phyloP scores from a whole-genome alignment of 371 early-diverging fungal species.

The Entomophthora muscae region DNA sequence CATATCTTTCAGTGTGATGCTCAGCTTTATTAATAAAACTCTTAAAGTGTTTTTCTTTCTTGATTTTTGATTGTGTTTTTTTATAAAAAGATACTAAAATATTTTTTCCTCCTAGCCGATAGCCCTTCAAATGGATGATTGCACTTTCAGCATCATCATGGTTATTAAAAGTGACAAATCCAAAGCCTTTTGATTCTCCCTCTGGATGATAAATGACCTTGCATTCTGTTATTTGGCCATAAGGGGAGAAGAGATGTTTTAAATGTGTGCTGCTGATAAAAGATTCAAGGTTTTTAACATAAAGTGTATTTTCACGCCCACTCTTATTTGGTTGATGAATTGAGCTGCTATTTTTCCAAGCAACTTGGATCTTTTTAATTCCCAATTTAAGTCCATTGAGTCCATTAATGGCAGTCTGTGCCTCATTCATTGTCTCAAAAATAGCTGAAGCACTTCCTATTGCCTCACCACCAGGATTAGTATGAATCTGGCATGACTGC shows the following conservation, averaged over 20 bases:
- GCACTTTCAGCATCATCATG: background rate
- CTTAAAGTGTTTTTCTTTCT: background rate
- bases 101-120: background rate
- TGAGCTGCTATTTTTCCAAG: background rate
- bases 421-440: background rate
- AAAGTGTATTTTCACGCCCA: background rate
- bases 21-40: too few species aligned
- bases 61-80: too few species aligned
- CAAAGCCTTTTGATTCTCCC: background rate
- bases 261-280: background rate
- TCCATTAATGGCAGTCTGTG: background rate
- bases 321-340: background rate
- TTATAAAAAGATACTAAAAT: background rate
- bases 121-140: background rate
- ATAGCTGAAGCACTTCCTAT: background rate
- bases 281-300: background rate
- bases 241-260: background rate
- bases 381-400: background rate
- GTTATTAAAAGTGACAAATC: background rate
- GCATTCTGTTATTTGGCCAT: background rate
- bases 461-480: background rate
- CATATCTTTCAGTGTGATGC: too few species aligned
- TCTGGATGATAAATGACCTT: background rate
- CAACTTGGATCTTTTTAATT: background rate
- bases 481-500: background rate